A percentile compares a stretch with the other conserved stretches of the same genome.
These are phyloP conservation scores for Ascochyta pisi DNA, from an alignment of 2,329 filamentous ascomycete species.

Conservation along the genomic window DNA sequence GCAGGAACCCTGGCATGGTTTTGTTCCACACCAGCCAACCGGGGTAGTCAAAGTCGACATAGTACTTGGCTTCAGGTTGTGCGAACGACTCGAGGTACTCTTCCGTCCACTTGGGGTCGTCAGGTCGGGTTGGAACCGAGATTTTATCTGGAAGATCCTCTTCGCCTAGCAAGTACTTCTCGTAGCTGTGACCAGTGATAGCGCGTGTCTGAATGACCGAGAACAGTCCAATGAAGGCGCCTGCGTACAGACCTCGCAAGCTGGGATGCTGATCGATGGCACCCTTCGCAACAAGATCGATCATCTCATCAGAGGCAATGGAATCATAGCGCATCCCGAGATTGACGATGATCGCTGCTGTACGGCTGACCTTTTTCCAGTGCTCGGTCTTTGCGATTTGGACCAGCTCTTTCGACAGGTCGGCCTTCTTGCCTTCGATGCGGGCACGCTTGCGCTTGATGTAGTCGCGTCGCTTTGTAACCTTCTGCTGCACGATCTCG, in stretches of 20 bases:
- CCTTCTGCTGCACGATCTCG: conserved; percentile 65
- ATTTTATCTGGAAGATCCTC: conserved; percentile 81
- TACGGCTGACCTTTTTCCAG: conserved; percentile 94
- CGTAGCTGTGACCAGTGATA: conserved; percentile 83
- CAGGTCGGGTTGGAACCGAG: conserved; percentile 70
- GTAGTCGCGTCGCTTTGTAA: conserved; percentile 72
- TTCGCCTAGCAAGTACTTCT: conserved; percentile 82
- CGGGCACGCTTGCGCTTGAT: conserved; percentile 76
- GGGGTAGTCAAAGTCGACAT: conserved; percentile 88
- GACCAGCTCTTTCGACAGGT: conserved; percentile 81
- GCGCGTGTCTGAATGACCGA: conserved; percentile 87
- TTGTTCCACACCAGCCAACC: conserved; percentile 98
- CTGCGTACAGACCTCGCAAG: conserved; percentile 79
- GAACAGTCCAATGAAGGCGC: conserved; percentile 77
- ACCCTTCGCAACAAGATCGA: conserved; percentile 81
- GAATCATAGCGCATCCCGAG: conserved; percentile 90
- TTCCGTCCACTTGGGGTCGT: conserved; percentile 79
- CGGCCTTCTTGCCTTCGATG: conserved; percentile 84
- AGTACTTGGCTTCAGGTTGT: conserved; percentile 80
- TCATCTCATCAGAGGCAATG: conserved; percentile 79
- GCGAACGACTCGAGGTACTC: conserved; percentile 81
- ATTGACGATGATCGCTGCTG: conserved; percentile 88
- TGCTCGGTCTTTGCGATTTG: conserved; percentile 79
- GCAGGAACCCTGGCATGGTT: conserved; percentile 78
- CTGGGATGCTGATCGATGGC: conserved; percentile 91